Conservation (phyloP, 768 basidiomycete genomes). For the Kwoniella bestiolae region DNA sequence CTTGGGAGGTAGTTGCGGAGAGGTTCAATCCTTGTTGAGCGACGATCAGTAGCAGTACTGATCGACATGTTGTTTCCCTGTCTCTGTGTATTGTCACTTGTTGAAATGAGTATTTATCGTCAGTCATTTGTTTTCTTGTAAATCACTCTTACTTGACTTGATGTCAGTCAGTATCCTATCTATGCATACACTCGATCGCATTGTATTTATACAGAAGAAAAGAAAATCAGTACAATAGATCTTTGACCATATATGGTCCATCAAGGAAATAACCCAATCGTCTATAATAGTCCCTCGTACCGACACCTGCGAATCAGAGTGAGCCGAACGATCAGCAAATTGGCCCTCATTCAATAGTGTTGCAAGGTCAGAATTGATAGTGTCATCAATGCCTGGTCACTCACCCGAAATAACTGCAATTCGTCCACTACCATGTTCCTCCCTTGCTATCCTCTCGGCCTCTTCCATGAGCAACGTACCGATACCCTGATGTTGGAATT, state of each 20-base stretch:
- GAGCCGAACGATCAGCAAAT: neutral
- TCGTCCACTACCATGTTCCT: slow-evolving; percentile 95
- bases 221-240: slow-evolving; percentile 36
- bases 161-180: neutral
- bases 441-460: slow-evolving; percentile 94
- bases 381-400: too few species aligned
- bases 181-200: neutral
- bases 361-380: too few species aligned
- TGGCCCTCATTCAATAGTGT: too few species aligned
- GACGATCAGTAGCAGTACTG: too few species aligned
- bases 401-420: slow-evolving; percentile 94
- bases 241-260: slow-evolving; percentile 97
- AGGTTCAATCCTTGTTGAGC: neutral
- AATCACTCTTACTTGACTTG: too few species aligned
- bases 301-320: slow-evolving; percentile 68
- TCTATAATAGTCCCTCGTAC: slow-evolving; percentile 95
- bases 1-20: neutral
- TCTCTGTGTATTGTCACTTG: too few species aligned
- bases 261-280: slow-evolving; percentile 92
- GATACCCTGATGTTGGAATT: slow-evolving; percentile 98
- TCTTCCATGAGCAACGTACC: slow-evolving; percentile 98
- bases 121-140: too few species aligned
- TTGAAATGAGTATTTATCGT: too few species aligned
- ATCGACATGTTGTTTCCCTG: too few species aligned
- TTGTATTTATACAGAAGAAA: neutral